Conservation (phyloP, 768 basidiomycete species). For the Termitomyces sp. region DNA sequence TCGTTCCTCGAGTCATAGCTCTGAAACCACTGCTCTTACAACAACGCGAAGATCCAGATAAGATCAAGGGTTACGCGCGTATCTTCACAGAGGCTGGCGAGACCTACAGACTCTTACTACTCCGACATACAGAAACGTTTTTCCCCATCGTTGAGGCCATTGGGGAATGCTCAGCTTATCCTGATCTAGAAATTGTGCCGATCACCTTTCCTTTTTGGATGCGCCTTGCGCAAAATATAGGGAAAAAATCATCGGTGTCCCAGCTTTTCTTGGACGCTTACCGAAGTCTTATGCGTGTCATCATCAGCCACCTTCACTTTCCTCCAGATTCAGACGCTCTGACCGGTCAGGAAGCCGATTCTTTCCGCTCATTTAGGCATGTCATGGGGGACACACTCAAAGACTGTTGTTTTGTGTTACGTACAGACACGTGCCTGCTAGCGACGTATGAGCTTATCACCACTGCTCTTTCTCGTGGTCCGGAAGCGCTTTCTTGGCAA, state of each 20-base stretch:
- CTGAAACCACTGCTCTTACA: slow-evolving; percentile 58
- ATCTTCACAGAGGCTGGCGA: slow-evolving; percentile 98
- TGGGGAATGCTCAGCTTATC: slow-evolving; percentile 86
- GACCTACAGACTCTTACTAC: slow-evolving; percentile 82
- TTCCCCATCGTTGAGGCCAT: slow-evolving; percentile 95
- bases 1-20: slow-evolving; percentile 81
- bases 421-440: slow-evolving; percentile 77
- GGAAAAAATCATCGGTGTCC: slow-evolving; percentile 65
- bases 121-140: slow-evolving; percentile 88
- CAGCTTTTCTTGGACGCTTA: slow-evolving; percentile 82
- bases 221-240: slow-evolving; percentile 86
- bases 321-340: slow-evolving; percentile 64
- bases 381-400: slow-evolving; percentile 99
- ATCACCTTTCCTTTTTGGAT: slow-evolving; percentile 99
- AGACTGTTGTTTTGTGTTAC: slow-evolving; percentile 94
- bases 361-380: slow-evolving; percentile 93
- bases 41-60: slow-evolving; percentile 75
- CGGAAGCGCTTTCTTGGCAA: slow-evolving; percentile 76
- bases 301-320: slow-evolving; percentile 90
- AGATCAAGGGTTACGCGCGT: slow-evolving; percentile 82
- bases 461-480: slow-evolving; percentile 56
- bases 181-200: slow-evolving; percentile 91
- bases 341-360: slow-evolving; percentile 82
- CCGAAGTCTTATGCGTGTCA: slow-evolving; percentile 73
- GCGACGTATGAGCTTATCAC: slow-evolving; percentile 80